Evolutionary conservation across 768 basidiomycete species (phyloP), one percentile per base, ranked within the genome.

Genomic region (Psilocybe cyanescens): DNA sequence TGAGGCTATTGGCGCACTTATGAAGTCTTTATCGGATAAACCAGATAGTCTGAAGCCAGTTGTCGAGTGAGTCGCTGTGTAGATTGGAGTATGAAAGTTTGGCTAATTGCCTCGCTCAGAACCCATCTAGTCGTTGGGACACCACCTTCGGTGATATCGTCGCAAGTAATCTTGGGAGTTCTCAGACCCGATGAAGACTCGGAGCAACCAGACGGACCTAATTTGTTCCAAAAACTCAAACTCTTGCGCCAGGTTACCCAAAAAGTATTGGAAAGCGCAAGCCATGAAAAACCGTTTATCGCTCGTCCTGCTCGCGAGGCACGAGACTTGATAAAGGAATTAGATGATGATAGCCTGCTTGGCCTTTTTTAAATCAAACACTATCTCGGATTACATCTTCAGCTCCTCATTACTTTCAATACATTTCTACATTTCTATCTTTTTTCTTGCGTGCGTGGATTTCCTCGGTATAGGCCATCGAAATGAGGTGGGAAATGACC

Each of bases 291-390:
- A 37, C 86, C 91, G 2, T 79, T 83, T 17, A 86, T 96, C 46
- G 82, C 91, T 8, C 80, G 94, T 49, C 94, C 93, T 0, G 90
- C 93, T 6, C 79, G 94, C 47, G 94, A 96, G 69, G 89, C 95
- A 2, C 81, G 88, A 62, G 95, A 97, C 54, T 59, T 89, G 24
- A 69, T 96, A 30, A 83, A 78, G 64, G 74, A 74, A 51, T 61
- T 83, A 54, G 75, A 76, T 29, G 81, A 83, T 44, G 76, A 79
- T 39, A 76, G 68, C 63, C 68, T 84, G 8, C 67, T 76, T n/a
- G 81, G 82, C 8, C 65, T 84, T 51, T 83, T 84, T 68, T 84
- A 59, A 55, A 56, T 35, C 24, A 11, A 11, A 50, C 12, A 12
- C 11, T 30, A 30, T 14, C 28, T 19, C 9, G 9, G 16, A 46